These are phyloP conservation scores for Corrigiola litoralis DNA, from an alignment of 179 eudicot species.

Conservation along the genomic window DNA sequence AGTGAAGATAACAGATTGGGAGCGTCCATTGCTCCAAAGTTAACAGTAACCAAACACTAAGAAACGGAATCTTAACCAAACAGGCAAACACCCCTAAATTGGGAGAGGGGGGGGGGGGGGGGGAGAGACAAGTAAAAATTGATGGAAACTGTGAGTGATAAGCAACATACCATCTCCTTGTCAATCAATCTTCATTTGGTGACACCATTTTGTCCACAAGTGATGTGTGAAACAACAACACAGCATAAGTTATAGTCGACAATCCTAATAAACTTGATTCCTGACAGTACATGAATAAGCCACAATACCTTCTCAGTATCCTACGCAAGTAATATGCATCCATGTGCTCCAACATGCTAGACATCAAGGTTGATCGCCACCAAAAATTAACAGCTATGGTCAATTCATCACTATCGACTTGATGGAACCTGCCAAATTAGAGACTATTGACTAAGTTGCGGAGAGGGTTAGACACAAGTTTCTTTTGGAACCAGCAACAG, in stretches of 20 bases:
- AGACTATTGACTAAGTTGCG: neutral
- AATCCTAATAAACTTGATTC: neutral
- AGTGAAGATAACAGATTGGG: too few species aligned
- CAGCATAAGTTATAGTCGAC: conserved; percentile 7
- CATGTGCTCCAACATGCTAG: conserved; percentile 79
- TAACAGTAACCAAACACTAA: too few species aligned
- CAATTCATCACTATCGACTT: conserved; percentile 82
- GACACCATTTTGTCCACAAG: conserved; percentile 24
- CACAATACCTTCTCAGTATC: conserved; percentile 66
- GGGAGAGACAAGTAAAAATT: neutral
- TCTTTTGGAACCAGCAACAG: neutral
- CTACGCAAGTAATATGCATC: conserved; percentile 86
- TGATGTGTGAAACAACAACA: conserved; percentile 20
- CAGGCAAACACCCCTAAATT: too few species aligned
- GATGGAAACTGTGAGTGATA: conserved; percentile 2
- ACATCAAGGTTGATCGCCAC: conserved; percentile 74
- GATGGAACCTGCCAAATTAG: conserved; percentile 64
- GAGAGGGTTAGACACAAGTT: neutral
- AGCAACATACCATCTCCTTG: conserved; percentile 76
- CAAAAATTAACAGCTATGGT: conserved; percentile 89
- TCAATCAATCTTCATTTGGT: conserved; percentile 60
- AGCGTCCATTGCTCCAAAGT: too few species aligned
- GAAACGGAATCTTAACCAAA: too few species aligned
- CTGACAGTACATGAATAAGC: neutral
- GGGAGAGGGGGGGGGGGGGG: too few species aligned